phyloP scores from a whole-genome alignment of 106 monocot genomes.

The Gastrodia elata region DNA sequence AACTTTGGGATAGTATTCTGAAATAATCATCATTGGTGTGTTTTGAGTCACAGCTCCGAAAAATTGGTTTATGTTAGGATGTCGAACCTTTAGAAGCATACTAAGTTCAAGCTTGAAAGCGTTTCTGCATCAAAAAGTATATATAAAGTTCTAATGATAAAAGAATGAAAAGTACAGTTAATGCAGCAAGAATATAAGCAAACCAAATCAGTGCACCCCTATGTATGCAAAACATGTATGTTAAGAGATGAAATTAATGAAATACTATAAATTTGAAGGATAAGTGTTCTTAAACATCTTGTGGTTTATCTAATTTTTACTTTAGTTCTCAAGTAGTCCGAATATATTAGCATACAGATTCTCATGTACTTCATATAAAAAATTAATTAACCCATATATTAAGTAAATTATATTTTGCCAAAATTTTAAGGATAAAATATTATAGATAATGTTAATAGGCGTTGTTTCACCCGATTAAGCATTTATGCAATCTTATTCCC shows the following conservation, averaged over 20 bases:
- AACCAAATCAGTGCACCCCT: not conserved
- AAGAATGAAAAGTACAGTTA: not conserved
- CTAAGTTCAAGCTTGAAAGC: slow-evolving; percentile 84
- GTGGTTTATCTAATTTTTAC: not conserved
- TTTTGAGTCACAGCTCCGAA: slow-evolving; percentile 94
- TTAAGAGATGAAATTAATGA: not conserved
- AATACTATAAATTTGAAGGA: not conserved
- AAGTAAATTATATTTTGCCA: not conserved
- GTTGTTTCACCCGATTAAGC: too few species aligned
- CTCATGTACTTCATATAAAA: too few species aligned
- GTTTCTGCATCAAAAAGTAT: slow-evolving; percentile 48
- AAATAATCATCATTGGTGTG: slow-evolving; percentile 93
- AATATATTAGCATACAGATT: not conserved
- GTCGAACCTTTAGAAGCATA: slow-evolving; percentile 74
- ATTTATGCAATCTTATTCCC: too few species aligned
- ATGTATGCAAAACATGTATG: not conserved
- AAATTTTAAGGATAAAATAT: not conserved
- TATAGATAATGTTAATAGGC: too few species aligned
- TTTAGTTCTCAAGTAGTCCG: not conserved
- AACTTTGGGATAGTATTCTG: slow-evolving; percentile 82
- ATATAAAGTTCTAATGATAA: not conserved
- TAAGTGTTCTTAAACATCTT: not conserved
- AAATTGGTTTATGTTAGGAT: slow-evolving; percentile 95
- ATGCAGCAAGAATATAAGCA: not conserved
- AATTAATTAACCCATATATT: not conserved